Percentiles rank a stretch among this genome's conserved stretches.
These are phyloP conservation scores for Avicennia marina DNA, from an alignment of 257 asterid genomes.

Conservation along the genomic window DNA sequence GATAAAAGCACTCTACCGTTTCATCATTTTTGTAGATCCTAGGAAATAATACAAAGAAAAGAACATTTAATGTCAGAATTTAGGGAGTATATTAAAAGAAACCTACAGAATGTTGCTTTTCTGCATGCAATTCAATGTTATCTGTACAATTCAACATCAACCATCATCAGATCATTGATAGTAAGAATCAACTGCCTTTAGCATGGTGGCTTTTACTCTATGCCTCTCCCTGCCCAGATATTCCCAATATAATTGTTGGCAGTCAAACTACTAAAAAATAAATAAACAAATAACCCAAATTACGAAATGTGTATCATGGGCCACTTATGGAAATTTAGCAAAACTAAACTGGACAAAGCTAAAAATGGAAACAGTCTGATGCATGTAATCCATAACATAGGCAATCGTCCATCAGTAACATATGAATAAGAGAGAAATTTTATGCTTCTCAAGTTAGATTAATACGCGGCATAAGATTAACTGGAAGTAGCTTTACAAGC, in stretches of 20 bases:
- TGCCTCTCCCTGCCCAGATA: neutral
- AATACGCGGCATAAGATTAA: neutral
- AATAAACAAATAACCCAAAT: neutral
- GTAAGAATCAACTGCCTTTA: neutral
- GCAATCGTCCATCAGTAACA: neutral
- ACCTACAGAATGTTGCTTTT: neutral
- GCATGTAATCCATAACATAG: neutral
- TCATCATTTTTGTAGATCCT: conserved; percentile 12
- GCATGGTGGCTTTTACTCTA: neutral
- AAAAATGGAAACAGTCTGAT: neutral
- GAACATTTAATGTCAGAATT: neutral
- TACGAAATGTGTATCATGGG: neutral
- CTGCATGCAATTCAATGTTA: neutral
- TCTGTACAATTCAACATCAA: conserved; percentile 3
- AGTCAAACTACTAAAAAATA: neutral
- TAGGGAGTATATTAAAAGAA: neutral
- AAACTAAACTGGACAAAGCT: neutral
- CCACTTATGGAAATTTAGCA: no score
- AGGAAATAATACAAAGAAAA: conserved; percentile 3
- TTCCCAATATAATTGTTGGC: neutral
- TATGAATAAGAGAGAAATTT: neutral
- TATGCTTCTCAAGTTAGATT: neutral
- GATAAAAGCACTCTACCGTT: conserved; percentile 6
- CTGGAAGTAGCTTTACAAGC: no score
- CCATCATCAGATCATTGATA: neutral